Evolutionary conservation across 768 basidiomycete species (phyloP).

Genomic region (Mycena filopes): DNA sequence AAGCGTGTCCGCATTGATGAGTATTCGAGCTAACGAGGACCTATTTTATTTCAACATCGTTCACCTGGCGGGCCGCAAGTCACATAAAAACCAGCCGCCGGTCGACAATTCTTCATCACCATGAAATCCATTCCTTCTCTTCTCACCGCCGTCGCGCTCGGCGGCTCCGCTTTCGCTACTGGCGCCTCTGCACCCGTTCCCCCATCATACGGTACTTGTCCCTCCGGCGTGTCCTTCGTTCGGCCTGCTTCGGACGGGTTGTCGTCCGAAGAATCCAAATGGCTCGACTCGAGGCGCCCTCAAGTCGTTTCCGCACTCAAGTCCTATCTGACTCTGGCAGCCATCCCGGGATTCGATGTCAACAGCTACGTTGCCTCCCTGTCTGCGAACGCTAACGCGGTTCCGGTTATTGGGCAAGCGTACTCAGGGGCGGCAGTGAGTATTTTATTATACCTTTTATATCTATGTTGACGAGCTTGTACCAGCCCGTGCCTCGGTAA

Average conservation of each 20-base stretch:
- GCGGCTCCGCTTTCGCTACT: slow-evolving; percentile 9
- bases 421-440: slow-evolving; percentile 23
- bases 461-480: neutral
- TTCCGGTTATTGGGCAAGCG: slow-evolving; percentile 20
- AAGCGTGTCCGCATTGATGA: slow-evolving; percentile 2
- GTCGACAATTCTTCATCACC: neutral
- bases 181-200: slow-evolving; percentile 14
- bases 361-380: slow-evolving; percentile 11
- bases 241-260: slow-evolving; percentile 20
- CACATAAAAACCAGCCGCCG: neutral
- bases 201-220: slow-evolving; percentile 11
- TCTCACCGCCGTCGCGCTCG: slow-evolving; percentile 7
- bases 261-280: slow-evolving; percentile 15
- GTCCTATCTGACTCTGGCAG: slow-evolving; percentile 18
- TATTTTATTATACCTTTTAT: neutral
- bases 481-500: slow-evolving; percentile 3
- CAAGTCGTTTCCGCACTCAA: slow-evolving; percentile 18
- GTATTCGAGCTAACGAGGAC: slow-evolving; percentile 5
- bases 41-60: neutral
- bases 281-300: slow-evolving; percentile 20
- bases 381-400: slow-evolving; percentile 16
- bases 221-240: slow-evolving; percentile 10
- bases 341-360: slow-evolving; percentile 23
- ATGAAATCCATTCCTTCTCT: slow-evolving; percentile 8
- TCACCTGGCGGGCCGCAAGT: slow-evolving; percentile 2